Evolutionary conservation across 2,329 filamentous ascomycete species (phyloP).

Genomic region (Tolypocladium capitatum): DNA sequence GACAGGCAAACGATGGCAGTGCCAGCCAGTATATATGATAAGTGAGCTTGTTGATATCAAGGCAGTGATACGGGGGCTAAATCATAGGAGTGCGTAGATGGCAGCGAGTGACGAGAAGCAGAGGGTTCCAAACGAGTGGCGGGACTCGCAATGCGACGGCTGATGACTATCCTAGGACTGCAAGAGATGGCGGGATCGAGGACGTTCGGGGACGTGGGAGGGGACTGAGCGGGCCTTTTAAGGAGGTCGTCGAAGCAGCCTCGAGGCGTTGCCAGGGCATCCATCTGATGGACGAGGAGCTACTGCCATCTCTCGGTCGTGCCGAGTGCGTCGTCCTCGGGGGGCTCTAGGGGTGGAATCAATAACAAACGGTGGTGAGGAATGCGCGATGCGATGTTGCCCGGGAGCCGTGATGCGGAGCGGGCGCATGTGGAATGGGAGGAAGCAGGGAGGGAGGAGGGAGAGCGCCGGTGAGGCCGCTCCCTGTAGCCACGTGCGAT

Average conservation of each 20-base stretch:
- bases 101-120: not conserved
- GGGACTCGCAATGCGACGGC: not conserved
- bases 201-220: not conserved
- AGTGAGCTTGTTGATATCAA: not conserved
- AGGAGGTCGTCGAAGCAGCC: not conserved
- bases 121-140: not conserved
- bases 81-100: not conserved
- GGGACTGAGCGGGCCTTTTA: not conserved
- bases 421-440: not conserved
- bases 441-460: not conserved
- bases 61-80: not conserved
- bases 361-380: not conserved
- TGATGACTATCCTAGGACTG: not conserved
- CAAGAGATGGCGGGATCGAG: not conserved
- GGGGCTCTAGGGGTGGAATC: not conserved
- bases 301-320: not conserved
- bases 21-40: not conserved
- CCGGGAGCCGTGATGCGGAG: not conserved
- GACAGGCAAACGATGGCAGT: conserved; percentile 1
- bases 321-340: not conserved
- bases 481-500: not conserved
- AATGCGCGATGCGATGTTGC: not conserved
- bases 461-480: not conserved
- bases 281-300: not conserved
- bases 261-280: not conserved